phyloP scores from a whole-genome alignment of 2,329 filamentous ascomycete species.

The Trichophyton verrucosum region DNA sequence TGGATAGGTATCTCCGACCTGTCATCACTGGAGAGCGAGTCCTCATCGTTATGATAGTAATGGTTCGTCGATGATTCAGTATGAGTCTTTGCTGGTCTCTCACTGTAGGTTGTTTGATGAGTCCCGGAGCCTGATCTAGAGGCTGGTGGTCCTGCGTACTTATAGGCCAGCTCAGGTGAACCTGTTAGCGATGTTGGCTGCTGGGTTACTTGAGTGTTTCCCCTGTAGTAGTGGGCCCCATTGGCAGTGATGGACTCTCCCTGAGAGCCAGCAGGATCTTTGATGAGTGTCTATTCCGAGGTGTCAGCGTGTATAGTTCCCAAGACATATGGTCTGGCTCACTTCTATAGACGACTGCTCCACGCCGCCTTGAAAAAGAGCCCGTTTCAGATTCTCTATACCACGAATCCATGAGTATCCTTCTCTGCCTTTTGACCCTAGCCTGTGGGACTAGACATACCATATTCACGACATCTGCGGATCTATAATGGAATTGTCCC shows the following conservation, averaged over 20 bases:
- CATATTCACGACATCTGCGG: conserved; percentile 19
- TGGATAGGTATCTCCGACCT: conserved; percentile 15
- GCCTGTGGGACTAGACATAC: conserved; percentile 14
- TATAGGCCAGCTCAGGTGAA: background rate
- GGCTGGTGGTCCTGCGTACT: background rate
- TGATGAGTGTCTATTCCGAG: conserved; percentile 3
- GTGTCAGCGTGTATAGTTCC: conserved; percentile 10
- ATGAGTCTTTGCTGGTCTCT: background rate
- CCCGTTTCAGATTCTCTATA: conserved; percentile 36
- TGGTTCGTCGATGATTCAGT: background rate
- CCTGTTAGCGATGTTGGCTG: background rate
- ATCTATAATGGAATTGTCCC: conserved; percentile 15
- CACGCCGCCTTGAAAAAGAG: conserved; percentile 40
- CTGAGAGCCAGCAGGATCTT: background rate
- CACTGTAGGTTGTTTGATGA: background rate
- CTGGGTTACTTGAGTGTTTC: background rate
- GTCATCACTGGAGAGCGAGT: conserved; percentile 18
- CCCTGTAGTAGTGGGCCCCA: background rate
- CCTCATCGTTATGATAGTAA: conserved; percentile 14
- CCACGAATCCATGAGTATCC: background rate
- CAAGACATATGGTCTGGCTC: conserved; percentile 12
- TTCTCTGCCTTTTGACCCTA: background rate
- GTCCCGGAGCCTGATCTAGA: background rate
- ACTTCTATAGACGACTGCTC: conserved; percentile 39
- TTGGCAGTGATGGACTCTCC: background rate